Base-by-base conservation (phyloP, 768 basidiomycete species). In the Favolaschia claudopus region DNA sequence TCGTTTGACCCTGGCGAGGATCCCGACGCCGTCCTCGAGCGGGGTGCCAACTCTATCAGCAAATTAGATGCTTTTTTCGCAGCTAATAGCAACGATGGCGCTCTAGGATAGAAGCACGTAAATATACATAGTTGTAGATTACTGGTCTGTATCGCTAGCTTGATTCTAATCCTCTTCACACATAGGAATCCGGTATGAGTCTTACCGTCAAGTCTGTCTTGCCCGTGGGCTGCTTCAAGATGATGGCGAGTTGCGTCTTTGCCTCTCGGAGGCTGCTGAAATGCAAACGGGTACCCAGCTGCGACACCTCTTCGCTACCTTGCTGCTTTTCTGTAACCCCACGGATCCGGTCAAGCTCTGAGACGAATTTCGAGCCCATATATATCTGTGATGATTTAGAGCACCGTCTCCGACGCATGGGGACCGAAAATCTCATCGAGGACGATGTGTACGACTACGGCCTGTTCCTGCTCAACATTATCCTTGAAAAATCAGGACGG, bases 201-300 rank as follows among this genome's bases (percentile, higher is more conserved):
- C 13, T 7, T 46, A 10, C 20, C 25, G 25, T 46, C n/a, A n/a
- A n/a, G n/a, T n/a, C n/a, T n/a, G n/a, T n/a, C n/a, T n/a, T n/a
- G n/a, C n/a, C n/a, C n/a, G 65, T 7, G 77, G 77, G 1, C 66
- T 79, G 0, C 53, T 77, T 3, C 70, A 77, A 38, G 73, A 79
- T 69, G 79, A 82, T 67, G 60, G 67, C 0, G 81, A 82, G 62
- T 81, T 77, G 77, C 22, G 54, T 1, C 62, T 50, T 17, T 80
- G 79, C 51, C 61, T 80, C 1, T 15, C 63, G n/a, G 79, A 80
- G 42, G 79, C 77, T 2, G 33, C 64, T 15, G 20, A 25, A 3
- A 74, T 78, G 52, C 64, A 73, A 24, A 73, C 74, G n/a, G n/a
- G n/a, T n/a, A n/a, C n/a, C n/a, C n/a, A n/a, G n/a, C n/a, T n/a